These are phyloP conservation scores for Xylaria sp. DNA, from an alignment of 2,329 filamentous ascomycete species.

Conservation along the genomic window DNA sequence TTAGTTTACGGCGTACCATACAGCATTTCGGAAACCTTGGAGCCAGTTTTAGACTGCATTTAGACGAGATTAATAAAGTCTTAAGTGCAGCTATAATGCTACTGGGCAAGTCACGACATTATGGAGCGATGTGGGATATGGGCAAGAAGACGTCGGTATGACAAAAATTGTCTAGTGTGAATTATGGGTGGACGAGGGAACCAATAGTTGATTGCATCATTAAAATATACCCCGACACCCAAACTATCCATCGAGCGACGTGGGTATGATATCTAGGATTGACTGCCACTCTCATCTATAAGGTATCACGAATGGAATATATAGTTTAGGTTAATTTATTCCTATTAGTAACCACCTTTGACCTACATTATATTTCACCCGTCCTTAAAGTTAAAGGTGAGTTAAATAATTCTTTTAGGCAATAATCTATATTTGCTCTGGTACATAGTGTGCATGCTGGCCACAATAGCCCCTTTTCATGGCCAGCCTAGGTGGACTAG, in stretches of 20 bases:
- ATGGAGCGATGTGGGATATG: neutral
- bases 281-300: neutral
- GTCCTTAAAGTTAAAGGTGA: too few relatives aligned
- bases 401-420: too few relatives aligned
- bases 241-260: neutral
- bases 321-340: neutral
- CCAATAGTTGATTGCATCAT: neutral
- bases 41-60: neutral
- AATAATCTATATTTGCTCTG: too few relatives aligned
- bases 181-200: neutral
- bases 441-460: too few relatives aligned
- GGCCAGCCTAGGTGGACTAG: too few relatives aligned
- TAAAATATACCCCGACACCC: neutral
- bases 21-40: neutral
- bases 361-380: too few relatives aligned
- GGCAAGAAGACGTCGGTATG: neutral
- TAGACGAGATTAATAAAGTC: neutral
- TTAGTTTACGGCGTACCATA: neutral
- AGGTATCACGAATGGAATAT: neutral
- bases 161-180: neutral
- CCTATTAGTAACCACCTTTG: neutral
- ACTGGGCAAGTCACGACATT: neutral
- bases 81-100: neutral
- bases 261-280: neutral
- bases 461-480: too few relatives aligned